Evolutionary conservation across 306 rosid species (phyloP), one percentile per base, ranked within the genome.

Genomic region (Hylodesmum podocarpum): DNA sequence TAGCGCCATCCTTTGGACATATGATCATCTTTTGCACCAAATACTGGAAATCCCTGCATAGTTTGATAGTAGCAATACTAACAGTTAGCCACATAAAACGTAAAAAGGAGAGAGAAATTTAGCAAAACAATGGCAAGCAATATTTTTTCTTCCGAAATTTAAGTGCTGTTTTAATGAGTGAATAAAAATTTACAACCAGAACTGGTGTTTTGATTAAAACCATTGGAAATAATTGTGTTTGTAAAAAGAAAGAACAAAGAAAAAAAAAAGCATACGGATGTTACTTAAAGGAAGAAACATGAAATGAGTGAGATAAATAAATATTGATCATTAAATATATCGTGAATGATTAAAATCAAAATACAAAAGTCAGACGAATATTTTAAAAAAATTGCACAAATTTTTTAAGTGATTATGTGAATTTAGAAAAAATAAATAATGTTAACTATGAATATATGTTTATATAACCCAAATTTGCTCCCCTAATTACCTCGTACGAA

Each of bases 21-120:
- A 90, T 76, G 46, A 85, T 68, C 77, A 90, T 77, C 84, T 69
- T 87, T 51, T 70, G 84, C 29, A 79, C 96, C 77, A 39, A 70
- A 39, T 80, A 58, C 73, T 51, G 81, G 77, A 90, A 90, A 71
- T 78, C 84, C 58, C 96, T 90, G 88, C 95, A 79, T 33, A 39
- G 59, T 57, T 50, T 57, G 21, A 49, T 59, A 34, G 15, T 21
- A 53, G 22, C 67, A 29, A 51, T 33, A 22, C 19, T 27, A 78
- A 29, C 13, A 79, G 46, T 61, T 34, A 79, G 75, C 53, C 24
- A 15, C 18, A 31, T 21, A 15, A 61, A 22, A 10, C 14, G 9
- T 14, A 40, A 44, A 9, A n/a, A 29, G 11, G 37, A 16, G 24
- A 19, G 37, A 16, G 24, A 19, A 76, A 12, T 50, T 19, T 16